These are phyloP conservation scores for Azolla pinnata DNA, from an alignment of 75 land plant species.

Conservation along the genomic window DNA sequence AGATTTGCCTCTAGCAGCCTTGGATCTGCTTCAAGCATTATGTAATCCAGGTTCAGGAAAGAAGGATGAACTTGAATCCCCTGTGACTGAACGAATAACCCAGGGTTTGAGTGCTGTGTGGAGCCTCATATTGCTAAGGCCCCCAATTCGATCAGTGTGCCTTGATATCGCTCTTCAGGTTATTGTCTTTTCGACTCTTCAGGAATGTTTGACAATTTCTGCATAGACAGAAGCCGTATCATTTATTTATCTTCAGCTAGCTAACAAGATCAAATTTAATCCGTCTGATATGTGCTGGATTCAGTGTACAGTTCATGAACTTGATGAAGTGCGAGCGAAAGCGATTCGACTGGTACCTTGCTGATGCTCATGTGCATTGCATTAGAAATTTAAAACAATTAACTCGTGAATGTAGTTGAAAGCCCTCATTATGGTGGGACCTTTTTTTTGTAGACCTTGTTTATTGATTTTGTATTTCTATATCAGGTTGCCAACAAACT, in stretches of 20 bases:
- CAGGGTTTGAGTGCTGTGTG: constrained; percentile 90
- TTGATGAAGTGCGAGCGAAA: constrained; percentile 77
- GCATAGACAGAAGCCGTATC: no score
- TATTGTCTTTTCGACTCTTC: no score
- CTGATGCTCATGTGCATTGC: background rate
- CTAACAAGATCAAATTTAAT: background rate
- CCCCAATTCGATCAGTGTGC: constrained; percentile 55
- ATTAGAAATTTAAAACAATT: constrained; percentile 1
- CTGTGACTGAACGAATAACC: constrained; percentile 68
- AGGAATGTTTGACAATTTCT: no score
- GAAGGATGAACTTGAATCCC: constrained; percentile 21
- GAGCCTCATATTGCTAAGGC: constrained; percentile 86
- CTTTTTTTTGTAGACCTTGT: background rate
- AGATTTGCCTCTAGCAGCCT: constrained; percentile 49
- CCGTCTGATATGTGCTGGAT: background rate
- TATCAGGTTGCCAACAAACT: constrained; percentile 91
- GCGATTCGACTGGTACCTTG: constrained; percentile 83
- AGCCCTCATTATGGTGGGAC: no score
- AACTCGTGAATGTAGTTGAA: background rate
- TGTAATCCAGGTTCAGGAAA: constrained; percentile 32
- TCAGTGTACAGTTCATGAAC: constrained; percentile 62
- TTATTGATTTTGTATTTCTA: background rate
- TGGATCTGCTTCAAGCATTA: constrained; percentile 57
- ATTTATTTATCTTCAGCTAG: no score
- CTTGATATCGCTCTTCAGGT: constrained; percentile 88